Base-by-base conservation (phyloP, 106 monocot species). In the Iris macrosiphon region DNA sequence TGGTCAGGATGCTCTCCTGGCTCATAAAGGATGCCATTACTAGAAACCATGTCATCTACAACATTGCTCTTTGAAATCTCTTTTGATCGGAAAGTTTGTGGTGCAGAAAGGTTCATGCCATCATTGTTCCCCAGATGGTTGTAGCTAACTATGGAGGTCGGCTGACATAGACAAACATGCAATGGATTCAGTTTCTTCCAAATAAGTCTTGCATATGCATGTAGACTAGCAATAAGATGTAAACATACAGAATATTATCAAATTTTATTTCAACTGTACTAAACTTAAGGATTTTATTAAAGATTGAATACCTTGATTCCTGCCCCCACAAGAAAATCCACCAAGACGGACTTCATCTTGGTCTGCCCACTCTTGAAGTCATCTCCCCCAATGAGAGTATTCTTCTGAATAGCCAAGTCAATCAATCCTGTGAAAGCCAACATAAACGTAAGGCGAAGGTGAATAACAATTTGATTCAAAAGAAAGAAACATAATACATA, bases 351-450 rank as follows among this genome's bases (percentile, higher is more conserved):
- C 66, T 98, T 98, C 77, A 98, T 83, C 70, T 98, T 98, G 22
- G 96, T 98, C 66, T 98, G 96, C 40, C 96, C 96, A 52, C 90
- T 98, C 72, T 98, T 98, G 78, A 98, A 98, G 31, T 98, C 96
- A 61, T 96, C 95, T 52, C 95, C 95, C 42, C 95, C 95, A 47
- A 96, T 90, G 8, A 98, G 58, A 57, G 69, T 68, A 72, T 90
- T 98, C 41, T 60, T 77, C 76, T 71, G 60, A 45, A 90, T 98
- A 40, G 96, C 96, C 59, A 98, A 47, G 57, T 98, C 96, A 48
- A 98, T 90, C 64, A 98, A 55, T 31, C 96, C 90, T 90, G 52
- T 17, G 58, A 6, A 57, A 18, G 33, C 24, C 7, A 8, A 46
- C 1, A 26, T 35, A 15, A 44, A 11, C 18, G 17, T 19, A n/a